A percentile compares a stretch with the other conserved stretches of the same genome.
phyloP scores from a whole-genome alignment of 164 flowering plant genomes.

The Taxillus chinensis region DNA sequence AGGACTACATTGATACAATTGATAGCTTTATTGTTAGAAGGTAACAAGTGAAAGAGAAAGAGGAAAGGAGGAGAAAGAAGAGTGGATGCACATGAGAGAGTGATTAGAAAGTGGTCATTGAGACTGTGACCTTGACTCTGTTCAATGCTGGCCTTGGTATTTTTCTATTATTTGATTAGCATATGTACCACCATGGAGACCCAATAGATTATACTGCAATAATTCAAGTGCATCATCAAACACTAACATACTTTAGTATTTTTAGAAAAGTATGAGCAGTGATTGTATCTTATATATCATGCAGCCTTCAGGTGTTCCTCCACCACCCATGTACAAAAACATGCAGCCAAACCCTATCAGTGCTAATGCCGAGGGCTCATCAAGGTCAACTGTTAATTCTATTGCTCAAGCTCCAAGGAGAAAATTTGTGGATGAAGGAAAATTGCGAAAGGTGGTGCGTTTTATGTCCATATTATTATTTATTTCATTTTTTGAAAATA shows the following conservation, averaged over 20 bases:
- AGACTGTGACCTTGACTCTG: too few species aligned
- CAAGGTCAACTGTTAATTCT: conserved; percentile 58
- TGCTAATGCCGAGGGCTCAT: conserved; percentile 48
- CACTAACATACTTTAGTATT: not conserved
- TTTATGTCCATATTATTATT: not conserved
- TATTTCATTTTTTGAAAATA: not conserved
- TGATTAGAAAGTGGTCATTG: too few species aligned
- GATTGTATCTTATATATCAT: conserved; percentile 10
- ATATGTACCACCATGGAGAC: too few species aligned
- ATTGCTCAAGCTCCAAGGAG: conserved; percentile 79
- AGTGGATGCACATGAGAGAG: too few species aligned
- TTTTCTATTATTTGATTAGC: too few species aligned
- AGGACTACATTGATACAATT: too few species aligned
- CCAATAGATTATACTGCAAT: too few species aligned
- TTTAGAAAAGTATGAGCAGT: not conserved
- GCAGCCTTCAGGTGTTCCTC: conserved; percentile 76
- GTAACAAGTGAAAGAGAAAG: too few species aligned
- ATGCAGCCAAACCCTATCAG: conserved; percentile 28
- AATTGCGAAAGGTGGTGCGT: conserved; percentile 73
- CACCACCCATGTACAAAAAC: conserved; percentile 78
- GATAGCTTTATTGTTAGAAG: too few species aligned
- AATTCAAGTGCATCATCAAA: too few species aligned
- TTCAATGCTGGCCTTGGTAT: too few species aligned
- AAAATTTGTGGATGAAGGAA: conserved; percentile 94
- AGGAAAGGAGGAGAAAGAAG: too few species aligned